Percentiles rank a stretch among this genome's conserved stretches.
phyloP scores from a whole-genome alignment of 179 eudicot species.

The Spergularia azorica region DNA sequence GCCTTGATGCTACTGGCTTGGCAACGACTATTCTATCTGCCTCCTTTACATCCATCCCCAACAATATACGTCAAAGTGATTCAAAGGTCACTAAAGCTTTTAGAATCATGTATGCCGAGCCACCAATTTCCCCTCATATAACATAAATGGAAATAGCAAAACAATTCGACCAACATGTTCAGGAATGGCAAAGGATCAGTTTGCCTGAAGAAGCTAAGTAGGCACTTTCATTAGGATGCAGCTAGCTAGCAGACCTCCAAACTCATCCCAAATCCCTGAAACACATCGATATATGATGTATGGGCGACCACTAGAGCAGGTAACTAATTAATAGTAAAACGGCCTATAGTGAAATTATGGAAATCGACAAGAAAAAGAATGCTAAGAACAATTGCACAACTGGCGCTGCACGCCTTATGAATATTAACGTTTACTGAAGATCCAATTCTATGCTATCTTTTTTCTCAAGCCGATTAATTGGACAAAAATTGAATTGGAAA shows the following conservation, averaged over 20 bases:
- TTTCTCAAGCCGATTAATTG: no score
- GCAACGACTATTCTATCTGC: conserved; percentile 54
- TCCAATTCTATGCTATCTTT: no score
- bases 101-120: background rate
- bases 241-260: background rate
- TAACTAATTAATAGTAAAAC: background rate
- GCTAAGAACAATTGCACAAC: no score
- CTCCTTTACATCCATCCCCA: conserved; percentile 62
- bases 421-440: no score
- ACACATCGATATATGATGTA: background rate
- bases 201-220: background rate
- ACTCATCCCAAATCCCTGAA: background rate
- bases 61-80: background rate
- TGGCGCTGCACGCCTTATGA: no score
- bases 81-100: background rate
- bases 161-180: background rate
- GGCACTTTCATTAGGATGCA: background rate
- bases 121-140: background rate
- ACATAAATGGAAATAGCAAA: background rate
- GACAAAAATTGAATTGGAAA: no score
- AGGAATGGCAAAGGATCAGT: background rate
- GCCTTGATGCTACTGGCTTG: conserved; percentile 90
- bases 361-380: no score
- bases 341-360: background rate
- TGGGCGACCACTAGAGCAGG: no score